A percentile compares a stretch with the other conserved stretches of the same genome.
phyloP scores from a whole-genome alignment of 2,329 filamentous ascomycete genomes.

The Colletotrichum navitas region DNA sequence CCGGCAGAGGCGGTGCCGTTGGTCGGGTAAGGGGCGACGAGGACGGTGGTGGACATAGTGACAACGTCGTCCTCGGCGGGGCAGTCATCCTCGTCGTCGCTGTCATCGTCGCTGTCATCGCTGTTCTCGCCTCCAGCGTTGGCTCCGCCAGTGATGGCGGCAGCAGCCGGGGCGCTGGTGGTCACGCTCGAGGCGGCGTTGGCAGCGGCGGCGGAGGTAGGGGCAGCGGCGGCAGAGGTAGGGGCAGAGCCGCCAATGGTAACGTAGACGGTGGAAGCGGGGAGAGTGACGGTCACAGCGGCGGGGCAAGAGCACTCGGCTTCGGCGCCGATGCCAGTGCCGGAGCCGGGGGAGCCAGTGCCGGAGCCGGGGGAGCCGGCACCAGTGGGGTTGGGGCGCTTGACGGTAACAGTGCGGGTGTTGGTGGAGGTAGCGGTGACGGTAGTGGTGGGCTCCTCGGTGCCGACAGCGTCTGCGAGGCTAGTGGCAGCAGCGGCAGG shows the following conservation, averaged over 20 bases:
- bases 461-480: constrained; percentile 15
- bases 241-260: constrained; percentile 43
- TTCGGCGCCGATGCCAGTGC: constrained; percentile 28
- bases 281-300: constrained; percentile 45
- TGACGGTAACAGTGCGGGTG: constrained; percentile 53
- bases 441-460: constrained; percentile 53
- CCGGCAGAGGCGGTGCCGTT: constrained; percentile 53
- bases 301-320: constrained; percentile 42
- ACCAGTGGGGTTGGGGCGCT: constrained; percentile 41
- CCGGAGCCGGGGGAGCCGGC: constrained; percentile 21
- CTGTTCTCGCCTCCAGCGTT: constrained; percentile 29
- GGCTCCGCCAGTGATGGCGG: constrained; percentile 44
- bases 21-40: constrained; percentile 55
- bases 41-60: constrained; percentile 51
- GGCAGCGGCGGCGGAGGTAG: constrained; percentile 11
- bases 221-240: constrained; percentile 16
- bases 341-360: constrained; percentile 34
- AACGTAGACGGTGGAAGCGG: constrained; percentile 48
- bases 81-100: constrained; percentile 43
- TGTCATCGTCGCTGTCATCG: background rate
- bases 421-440: constrained; percentile 53
- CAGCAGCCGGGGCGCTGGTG: constrained; percentile 43
- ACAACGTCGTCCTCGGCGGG: constrained; percentile 44
- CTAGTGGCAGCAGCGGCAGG: constrained; percentile 17
- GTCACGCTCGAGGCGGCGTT: constrained; percentile 36